These are phyloP conservation scores for Adansonia gregorii DNA, from an alignment of 441 rosid species.

Conservation along the genomic window DNA sequence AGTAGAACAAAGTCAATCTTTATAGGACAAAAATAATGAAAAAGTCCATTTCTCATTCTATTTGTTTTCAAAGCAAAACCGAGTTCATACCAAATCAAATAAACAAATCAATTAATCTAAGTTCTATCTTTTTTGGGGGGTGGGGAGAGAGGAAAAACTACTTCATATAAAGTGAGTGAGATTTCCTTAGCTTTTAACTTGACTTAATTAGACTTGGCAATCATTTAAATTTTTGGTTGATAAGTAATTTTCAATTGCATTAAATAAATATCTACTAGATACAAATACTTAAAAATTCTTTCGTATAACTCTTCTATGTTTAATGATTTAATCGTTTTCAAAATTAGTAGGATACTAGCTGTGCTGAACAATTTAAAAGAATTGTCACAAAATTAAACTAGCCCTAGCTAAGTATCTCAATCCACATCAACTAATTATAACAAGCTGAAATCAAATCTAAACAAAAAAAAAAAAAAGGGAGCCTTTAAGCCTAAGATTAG, in stretches of 20 bases:
- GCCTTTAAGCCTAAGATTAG: too few relatives aligned
- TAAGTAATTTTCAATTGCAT: slow-evolving; percentile 9
- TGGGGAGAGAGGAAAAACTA: neutral
- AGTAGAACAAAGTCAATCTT: slow-evolving; percentile 1
- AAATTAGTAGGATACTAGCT: slow-evolving; percentile 10
- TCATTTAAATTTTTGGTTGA: neutral
- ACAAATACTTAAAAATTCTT: neutral
- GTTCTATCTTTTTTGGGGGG: neutral
- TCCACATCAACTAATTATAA: neutral
- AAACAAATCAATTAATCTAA: neutral
- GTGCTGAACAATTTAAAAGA: slow-evolving; percentile 16
- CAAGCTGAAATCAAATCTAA: neutral
- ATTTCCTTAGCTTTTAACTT: neutral
- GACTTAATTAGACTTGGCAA: neutral
- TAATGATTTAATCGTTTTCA: neutral
- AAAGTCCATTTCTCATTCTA: neutral
- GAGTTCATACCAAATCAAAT: neutral
- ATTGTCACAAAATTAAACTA: slow-evolving; percentile 11
- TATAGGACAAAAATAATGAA: neutral
- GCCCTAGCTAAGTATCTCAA: neutral
- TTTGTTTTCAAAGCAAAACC: neutral
- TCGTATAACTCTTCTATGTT: neutral
- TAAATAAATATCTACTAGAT: slow-evolving; percentile 18
- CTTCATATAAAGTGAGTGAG: neutral
- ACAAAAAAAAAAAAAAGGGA: neutral